Evolutionary conservation across 1,284 basidiomycete genomes (phyloP), one percentile per base, ranked within the genome.

Genomic region (Marasmius tenuissimus): DNA sequence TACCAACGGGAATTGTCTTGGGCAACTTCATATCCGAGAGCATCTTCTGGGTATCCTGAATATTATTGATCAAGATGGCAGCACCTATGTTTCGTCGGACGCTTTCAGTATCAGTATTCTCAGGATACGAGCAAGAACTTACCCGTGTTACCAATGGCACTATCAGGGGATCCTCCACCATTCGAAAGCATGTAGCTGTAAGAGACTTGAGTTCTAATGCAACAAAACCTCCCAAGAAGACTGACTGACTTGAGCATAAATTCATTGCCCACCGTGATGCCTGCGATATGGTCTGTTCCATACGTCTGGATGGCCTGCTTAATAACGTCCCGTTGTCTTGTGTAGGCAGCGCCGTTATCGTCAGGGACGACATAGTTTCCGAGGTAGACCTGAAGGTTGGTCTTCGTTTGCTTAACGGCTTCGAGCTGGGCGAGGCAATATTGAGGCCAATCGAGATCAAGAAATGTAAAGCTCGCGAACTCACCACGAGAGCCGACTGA

Each of bases 401-500:
- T 92, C 74, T 97, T 93, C 55, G 95, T 97, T 69, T 89, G 86
- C 70, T 91, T 81, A 72, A 99, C 93, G 0, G 92, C 93, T 66
- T 93, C 86, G 40, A 95, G 81, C 85, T 76, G 72, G 18, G 34
- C 45, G 38, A 34, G 39, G 58, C 39, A 12, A 39, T 54, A 49
- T 42, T 38, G 40, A 11, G 5, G 33, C 51, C 22, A 4, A 22
- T 39, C 16, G 4, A 8, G 10, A 5, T 40, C 22, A 53, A 3
- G 18, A 34, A 47, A 38, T 57, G 16, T 6, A 40, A 50, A 42
- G 52, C 2, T 42, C 16, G 7, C 39, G 37, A 51, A 35, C 68
- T 4, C 22, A 69, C 69, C 56, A 71, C 70, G 3, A 71, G 62
- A 18, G 68, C 68, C 35, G 68, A 67, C 58, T 69, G 68, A 47